Conservation (phyloP, 2,329 filamentous ascomycete species). For the Celoporthe dispersa region DNA sequence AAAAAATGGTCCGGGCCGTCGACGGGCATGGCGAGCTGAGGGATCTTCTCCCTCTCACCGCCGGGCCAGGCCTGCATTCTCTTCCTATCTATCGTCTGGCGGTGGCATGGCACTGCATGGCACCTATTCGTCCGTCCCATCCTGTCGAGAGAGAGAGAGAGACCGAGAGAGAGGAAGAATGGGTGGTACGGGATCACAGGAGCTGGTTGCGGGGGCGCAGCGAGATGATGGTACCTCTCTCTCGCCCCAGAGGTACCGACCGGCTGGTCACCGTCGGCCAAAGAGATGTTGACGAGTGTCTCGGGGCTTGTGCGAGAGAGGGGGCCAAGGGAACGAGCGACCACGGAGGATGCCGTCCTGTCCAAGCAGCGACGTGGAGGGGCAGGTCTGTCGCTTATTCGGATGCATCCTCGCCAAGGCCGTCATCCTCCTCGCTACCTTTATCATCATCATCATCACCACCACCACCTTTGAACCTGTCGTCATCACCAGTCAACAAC, state of each 20-base stretch:
- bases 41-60: constrained; percentile 5
- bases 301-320: neutral
- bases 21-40: too few species aligned
- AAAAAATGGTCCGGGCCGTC: too few species aligned
- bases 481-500: too few species aligned
- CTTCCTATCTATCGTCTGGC: neutral
- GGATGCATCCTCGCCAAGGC: neutral
- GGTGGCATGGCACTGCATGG: neutral
- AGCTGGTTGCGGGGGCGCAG: neutral
- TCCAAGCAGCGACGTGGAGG: neutral
- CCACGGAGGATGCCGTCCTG: neutral
- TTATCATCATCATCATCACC: constrained; percentile 2
- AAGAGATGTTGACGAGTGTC: neutral
- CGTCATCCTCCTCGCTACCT: neutral
- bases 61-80: neutral
- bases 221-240: neutral
- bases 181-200: too few species aligned
- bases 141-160: too few species aligned
- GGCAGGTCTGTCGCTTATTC: constrained; percentile 21
- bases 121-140: too few species aligned
- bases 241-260: neutral
- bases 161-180: neutral
- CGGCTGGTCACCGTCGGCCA: neutral
- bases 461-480: neutral
- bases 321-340: neutral